Percentiles rank a stretch among this genome's conserved stretches.
Conservation (phyloP, 2,329 filamentous ascomycete genomes). For the Neospermospora avenae region DNA sequence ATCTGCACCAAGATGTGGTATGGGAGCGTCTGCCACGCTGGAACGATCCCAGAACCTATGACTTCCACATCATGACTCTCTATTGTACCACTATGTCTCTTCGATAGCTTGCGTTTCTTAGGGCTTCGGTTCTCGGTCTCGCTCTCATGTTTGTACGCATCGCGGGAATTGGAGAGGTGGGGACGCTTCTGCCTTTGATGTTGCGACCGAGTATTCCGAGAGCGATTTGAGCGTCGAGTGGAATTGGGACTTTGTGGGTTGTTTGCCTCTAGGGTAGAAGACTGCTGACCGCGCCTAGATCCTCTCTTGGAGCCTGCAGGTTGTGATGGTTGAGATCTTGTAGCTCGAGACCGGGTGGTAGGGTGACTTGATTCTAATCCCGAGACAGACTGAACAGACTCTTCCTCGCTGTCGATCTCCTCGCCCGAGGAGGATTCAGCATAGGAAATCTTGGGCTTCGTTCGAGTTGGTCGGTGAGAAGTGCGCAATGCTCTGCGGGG, state of each 20-base stretch:
- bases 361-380: constrained; percentile 8
- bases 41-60: constrained; percentile 40
- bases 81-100: constrained; percentile 10
- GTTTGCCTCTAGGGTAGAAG: background rate
- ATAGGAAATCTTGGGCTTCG: constrained; percentile 29
- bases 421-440: constrained; percentile 24
- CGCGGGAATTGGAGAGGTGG: background rate
- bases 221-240: background rate
- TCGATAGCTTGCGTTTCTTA: constrained; percentile 24
- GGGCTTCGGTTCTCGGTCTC: background rate
- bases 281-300: background rate
- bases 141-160: constrained; percentile 3
- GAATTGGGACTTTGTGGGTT: background rate
- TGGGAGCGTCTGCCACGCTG: constrained; percentile 59
- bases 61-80: background rate
- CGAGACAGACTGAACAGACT: constrained; percentile 6
- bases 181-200: constrained; percentile 4
- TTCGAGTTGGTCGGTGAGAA: constrained; percentile 22
- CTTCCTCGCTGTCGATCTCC: constrained; percentile 10
- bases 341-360: constrained; percentile 7
- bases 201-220: constrained; percentile 3
- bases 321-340: constrained; percentile 2
- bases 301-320: constrained; percentile 5
- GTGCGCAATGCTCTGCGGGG: constrained; percentile 14
- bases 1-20: constrained; percentile 68